These are phyloP conservation scores for Evernia prunastri DNA, from an alignment of 495 filamentous ascomycete genomes.

Conservation along the genomic window DNA sequence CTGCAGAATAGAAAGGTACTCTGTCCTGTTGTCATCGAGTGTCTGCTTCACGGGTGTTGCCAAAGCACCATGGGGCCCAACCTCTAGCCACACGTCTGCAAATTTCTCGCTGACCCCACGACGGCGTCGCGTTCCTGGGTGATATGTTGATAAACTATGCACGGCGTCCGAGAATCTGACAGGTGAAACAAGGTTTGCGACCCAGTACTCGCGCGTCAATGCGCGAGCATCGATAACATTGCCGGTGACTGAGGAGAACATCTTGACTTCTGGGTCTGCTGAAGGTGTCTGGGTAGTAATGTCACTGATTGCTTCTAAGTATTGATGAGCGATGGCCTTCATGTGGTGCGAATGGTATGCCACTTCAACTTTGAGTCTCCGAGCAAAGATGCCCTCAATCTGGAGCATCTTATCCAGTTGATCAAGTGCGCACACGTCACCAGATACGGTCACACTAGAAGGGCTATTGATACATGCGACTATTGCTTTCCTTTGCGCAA, in stretches of 20 bases:
- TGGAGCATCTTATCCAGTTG: constrained; percentile 40
- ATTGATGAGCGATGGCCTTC: constrained; percentile 24
- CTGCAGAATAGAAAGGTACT: constrained; percentile 7
- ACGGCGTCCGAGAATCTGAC: constrained; percentile 29
- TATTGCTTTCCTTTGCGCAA: constrained; percentile 20
- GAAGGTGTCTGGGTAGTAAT: background rate
- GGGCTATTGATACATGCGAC: constrained; percentile 52
- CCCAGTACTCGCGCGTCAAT: constrained; percentile 25
- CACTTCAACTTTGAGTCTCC: constrained; percentile 47
- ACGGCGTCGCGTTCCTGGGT: constrained; percentile 25
- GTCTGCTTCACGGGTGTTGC: constrained; percentile 53
- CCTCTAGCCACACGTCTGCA: constrained; percentile 44
- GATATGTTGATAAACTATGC: constrained; percentile 23
- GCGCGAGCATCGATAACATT: constrained; percentile 16
- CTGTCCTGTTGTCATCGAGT: constrained; percentile 3
- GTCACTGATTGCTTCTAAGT: constrained; percentile 27
- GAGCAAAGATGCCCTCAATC: constrained; percentile 43
- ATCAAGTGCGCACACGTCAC: constrained; percentile 42
- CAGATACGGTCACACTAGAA: constrained; percentile 52
- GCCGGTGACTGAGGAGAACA: background rate
- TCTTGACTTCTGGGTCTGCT: background rate
- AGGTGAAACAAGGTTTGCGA: constrained; percentile 21
- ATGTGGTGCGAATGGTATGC: constrained; percentile 63
- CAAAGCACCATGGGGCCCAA: constrained; percentile 59
- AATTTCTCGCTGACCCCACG: constrained; percentile 2